These are phyloP conservation scores for Elsinoe batatas DNA, from an alignment of 2,329 filamentous ascomycete species.

Conservation along the genomic window DNA sequence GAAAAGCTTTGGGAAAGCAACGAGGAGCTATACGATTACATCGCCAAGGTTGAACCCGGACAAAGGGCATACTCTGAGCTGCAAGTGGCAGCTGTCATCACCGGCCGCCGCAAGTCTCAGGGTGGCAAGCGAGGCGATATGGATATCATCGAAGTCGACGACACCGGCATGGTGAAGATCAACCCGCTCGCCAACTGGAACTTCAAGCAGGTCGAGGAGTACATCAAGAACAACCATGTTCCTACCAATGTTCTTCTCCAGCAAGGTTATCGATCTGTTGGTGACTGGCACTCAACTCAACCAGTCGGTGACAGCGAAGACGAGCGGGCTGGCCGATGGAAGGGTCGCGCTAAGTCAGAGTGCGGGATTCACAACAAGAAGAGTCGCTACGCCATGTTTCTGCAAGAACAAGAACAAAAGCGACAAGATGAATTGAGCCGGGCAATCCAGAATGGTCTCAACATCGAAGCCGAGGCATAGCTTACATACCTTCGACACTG, in stretches of 20 bases:
- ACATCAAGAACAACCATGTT: slow-evolving; percentile 76
- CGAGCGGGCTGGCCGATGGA: slow-evolving; percentile 93
- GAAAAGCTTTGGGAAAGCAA: slow-evolving; percentile 74
- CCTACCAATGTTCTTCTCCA: slow-evolving; percentile 91
- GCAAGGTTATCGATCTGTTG: slow-evolving; percentile 92
- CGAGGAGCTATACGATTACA: slow-evolving; percentile 87
- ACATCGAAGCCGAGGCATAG: slow-evolving; percentile 23
- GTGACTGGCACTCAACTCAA: slow-evolving; percentile 94
- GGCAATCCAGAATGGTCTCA: slow-evolving; percentile 26
- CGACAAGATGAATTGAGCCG: slow-evolving; percentile 45
- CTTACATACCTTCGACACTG: background rate
- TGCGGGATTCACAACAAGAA: slow-evolving; percentile 98
- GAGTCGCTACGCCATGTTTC: slow-evolving; percentile 80
- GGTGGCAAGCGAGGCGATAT: slow-evolving; percentile 85
- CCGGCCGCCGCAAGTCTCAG: slow-evolving; percentile 82
- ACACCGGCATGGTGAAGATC: slow-evolving; percentile 88
- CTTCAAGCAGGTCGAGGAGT: slow-evolving; percentile 80
- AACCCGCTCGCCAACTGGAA: slow-evolving; percentile 94
- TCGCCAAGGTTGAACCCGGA: slow-evolving; percentile 94
- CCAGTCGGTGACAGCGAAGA: slow-evolving; percentile 87
- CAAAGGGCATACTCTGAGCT: slow-evolving; percentile 83
- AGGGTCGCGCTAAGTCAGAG: slow-evolving; percentile 90
- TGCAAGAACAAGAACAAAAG: slow-evolving; percentile 63
- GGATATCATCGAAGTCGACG: slow-evolving; percentile 86
- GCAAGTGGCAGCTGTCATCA: slow-evolving; percentile 80